Base-by-base conservation (phyloP, 805 yeast genomes). In the Nakazawaea pomicola region DNA sequence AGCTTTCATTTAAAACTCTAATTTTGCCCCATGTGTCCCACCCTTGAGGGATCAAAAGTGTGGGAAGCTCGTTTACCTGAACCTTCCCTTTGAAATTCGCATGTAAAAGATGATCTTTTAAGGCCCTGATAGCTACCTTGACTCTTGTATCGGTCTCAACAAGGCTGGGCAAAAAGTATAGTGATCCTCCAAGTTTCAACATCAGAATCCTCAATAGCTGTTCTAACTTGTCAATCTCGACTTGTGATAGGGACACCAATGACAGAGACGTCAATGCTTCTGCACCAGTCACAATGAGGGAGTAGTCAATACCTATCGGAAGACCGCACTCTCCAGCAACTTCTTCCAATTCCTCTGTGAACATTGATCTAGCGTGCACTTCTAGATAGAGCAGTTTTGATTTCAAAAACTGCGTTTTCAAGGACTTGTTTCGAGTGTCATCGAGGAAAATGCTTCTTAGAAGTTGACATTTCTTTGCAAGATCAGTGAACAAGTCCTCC, bases 21-120 rank as follows among this genome's bases (percentile, higher is more conserved):
- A 81, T 78, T 48, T 76, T 71, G 16, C 65, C 64, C 65, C 70
- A 62, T 3, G 79, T 58, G 46, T 81, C 88, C 61, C 70, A 62
- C 0, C 74, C 78, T 6, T 45, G 42, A 0, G 82, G 80, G 2
- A 79, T 63, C 16, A 57, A 31, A 12, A 59, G 38, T 10, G 37
- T 30, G 16, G 43, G 45, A 34, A 43, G 49, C 19, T 54, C 58
- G 6, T 46, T 44, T 11, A 51, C 24, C 12, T 37, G 33, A 21
- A 45, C 17, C 3, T 17, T 14, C 11, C 12, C 7, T 17, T 24
- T 32, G n/a, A 15, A 17, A 15, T 24, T 14, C 6, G 12, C 17
- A 5, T 38, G 16, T 9, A 24, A 6, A 16, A 38, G 31, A 23
- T 20, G n/a, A 12, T 16, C 18, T 9, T 14, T n/a, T 11, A 38